Base-by-base conservation (phyloP, 106 monocot genomes). In the Hemerocallis citrina region DNA sequence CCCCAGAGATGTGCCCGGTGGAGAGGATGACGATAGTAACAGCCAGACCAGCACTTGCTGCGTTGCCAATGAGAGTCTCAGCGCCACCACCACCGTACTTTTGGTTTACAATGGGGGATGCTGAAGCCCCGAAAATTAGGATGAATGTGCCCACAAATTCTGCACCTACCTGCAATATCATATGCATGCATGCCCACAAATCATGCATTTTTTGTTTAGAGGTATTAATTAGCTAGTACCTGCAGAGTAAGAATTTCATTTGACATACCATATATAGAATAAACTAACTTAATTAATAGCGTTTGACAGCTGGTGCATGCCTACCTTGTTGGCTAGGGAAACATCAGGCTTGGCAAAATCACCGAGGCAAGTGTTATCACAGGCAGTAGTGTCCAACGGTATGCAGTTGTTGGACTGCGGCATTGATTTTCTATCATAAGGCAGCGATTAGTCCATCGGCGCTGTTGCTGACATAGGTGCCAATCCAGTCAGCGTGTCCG, bases 121-220 rank as follows among this genome's bases (percentile, higher is more conserved):
- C 94, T 15, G 94, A 86, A 1, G 94, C 94, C 13, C 76, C 76
- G 65, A 95, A 95, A 57, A 95, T 95, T 12, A 95, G 94, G 67
- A 95, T 95, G 83, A 95, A 95, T 21, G 94, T 95, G 20, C 94
- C 94, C 43, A 95, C 72, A 39, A 95, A 95, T 65, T 95, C 94
- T 0, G 94, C 94, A 10, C 77, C 89, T 0, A 95, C 58, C 94
- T 95, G 73, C 59, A 34, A 24, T 66, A 28, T 19, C 7, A 17
- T 16, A 19, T 35, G 35, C 34, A 19, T 59, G 49, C 49, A 8
- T 69, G 89, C 94, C 94, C 29, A 16, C 7, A n/a, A 10, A 15
- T 3, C 37, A 39, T 29, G 25, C 6, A 48, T 48, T 14, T 11
- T 6, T 17, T 5, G 48, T 6, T 17, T 14, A 17, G 6, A n/a